These are phyloP conservation scores for Amoebophrya sp. DNA, from an alignment of 169 alveolate genomes.

Conservation along the genomic window DNA sequence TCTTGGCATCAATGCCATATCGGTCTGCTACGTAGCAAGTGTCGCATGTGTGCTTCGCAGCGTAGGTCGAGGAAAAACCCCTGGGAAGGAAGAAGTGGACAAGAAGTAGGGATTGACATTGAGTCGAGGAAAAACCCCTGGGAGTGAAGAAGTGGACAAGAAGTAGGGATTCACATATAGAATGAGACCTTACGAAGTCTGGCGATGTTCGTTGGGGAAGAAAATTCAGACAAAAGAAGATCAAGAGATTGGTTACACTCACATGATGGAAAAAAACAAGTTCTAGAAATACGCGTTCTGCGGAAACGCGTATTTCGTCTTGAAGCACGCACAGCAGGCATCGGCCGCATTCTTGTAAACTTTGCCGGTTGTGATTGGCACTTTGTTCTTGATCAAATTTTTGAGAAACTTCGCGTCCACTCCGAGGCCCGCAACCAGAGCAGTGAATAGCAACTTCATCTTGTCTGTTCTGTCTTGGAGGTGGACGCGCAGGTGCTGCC, in stretches of 20 bases:
- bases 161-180: not conserved
- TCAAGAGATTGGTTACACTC: too few species aligned
- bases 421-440: too few species aligned
- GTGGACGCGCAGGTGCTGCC: too few species aligned
- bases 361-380: not conserved
- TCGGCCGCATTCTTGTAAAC: not conserved
- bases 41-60: not conserved
- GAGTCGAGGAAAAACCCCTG: not conserved
- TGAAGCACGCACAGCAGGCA: slow-evolving; percentile 1
- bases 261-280: not conserved
- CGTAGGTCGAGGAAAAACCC: not conserved
- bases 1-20: not conserved
- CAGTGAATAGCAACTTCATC: too few species aligned
- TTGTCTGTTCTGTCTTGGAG: too few species aligned
- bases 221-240: not conserved
- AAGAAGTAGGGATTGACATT: not conserved
- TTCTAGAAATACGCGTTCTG: not conserved
- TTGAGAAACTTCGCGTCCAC: too few species aligned
- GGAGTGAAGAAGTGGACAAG: not conserved
- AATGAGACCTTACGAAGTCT: not conserved
- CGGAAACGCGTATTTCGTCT: not conserved
- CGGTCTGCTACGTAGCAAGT: slow-evolving; percentile 13
- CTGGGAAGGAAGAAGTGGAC: not conserved
- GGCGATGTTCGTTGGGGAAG: not conserved
- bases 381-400: not conserved